Base-by-base conservation (phyloP, 2,329 filamentous ascomycete species). In the Myriosclerotinia curreyana region DNA sequence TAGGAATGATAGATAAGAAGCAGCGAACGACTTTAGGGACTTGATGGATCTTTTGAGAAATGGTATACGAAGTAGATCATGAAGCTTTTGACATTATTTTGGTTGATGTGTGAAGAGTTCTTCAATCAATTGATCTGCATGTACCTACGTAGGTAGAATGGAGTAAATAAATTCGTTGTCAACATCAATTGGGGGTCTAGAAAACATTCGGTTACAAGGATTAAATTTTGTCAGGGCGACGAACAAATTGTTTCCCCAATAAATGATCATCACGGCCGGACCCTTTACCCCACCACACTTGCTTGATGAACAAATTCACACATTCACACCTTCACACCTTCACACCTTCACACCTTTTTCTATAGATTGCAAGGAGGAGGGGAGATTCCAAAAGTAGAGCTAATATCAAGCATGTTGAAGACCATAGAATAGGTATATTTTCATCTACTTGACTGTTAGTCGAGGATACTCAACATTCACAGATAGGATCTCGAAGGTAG, bases 401-500 rank as follows among this genome's bases (percentile, higher is more conserved):
- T n/a, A n/a, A n/a, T n/a, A n/a, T n/a, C n/a, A n/a, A n/a, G n/a
- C n/a, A n/a, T n/a, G n/a, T n/a, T n/a, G n/a, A n/a, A n/a, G n/a
- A n/a, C n/a, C n/a, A n/a, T n/a, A n/a, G n/a, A n/a, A n/a, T n/a
- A n/a, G n/a, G n/a, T n/a, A n/a, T n/a, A n/a, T n/a, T n/a, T n/a
- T n/a, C n/a, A n/a, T n/a, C n/a, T 91, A 89, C 72, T 80, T 81
- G 54, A 71, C 84, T 20, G 71, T 81, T 1, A 83, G 82, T 66
- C 81, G 83, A 8, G 85, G 86, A 1, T 79, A 81, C 51, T 86
- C 82, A 48, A 83, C 84, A 0, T 78, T 89, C 48, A 76, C 86
- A 5, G 88, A 91, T 69, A 80, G 80, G 0, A 77, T 91, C 36
- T 80, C 81, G 68, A 91, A 91, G 75, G 87, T 85, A 22, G 87